These are phyloP conservation scores for Cladosporium sp. DNA, from an alignment of 2,329 filamentous ascomycete genomes.

Conservation along the genomic window DNA sequence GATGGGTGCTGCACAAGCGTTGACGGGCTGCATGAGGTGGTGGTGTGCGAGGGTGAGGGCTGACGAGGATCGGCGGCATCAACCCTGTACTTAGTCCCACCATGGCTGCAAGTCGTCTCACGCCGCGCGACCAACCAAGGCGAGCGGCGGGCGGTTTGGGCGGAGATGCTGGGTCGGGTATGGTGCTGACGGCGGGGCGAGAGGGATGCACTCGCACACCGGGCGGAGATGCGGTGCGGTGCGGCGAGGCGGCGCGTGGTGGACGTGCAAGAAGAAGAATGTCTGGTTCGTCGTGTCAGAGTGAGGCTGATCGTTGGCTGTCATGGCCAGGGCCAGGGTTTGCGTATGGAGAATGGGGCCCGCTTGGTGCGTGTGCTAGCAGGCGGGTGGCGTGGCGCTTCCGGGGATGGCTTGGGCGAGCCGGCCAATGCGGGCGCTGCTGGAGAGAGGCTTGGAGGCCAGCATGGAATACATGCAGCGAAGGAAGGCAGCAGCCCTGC, in stretches of 20 bases:
- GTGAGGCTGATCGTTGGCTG: not conserved
- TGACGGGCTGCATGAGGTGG: not conserved
- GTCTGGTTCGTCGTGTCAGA: not conserved
- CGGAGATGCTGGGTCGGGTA: not conserved
- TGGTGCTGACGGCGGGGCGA: not conserved
- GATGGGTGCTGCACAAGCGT: conserved; percentile 1
- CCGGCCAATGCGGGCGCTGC: no score
- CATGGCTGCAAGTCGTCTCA: not conserved
- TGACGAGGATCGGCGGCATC: not conserved
- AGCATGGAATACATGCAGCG: not conserved
- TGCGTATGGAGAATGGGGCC: no score
- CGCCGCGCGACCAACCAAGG: not conserved
- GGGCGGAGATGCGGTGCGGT: not conserved
- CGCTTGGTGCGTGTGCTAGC: not conserved
- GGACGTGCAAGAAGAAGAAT: no score
- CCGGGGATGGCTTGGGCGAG: not conserved
- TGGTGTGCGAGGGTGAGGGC: not conserved
- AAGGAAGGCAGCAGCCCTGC: not conserved
- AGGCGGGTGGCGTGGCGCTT: no score
- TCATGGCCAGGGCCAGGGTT: no score
- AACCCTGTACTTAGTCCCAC: conserved; percentile 1
- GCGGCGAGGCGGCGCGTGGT: not conserved
- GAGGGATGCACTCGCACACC: not conserved
- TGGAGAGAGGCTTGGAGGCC: not conserved
- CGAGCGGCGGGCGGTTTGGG: not conserved